These are phyloP conservation scores for Wickerhamomyces subpelliculosus DNA, from an alignment of 805 yeast genomes.

Conservation along the genomic window DNA sequence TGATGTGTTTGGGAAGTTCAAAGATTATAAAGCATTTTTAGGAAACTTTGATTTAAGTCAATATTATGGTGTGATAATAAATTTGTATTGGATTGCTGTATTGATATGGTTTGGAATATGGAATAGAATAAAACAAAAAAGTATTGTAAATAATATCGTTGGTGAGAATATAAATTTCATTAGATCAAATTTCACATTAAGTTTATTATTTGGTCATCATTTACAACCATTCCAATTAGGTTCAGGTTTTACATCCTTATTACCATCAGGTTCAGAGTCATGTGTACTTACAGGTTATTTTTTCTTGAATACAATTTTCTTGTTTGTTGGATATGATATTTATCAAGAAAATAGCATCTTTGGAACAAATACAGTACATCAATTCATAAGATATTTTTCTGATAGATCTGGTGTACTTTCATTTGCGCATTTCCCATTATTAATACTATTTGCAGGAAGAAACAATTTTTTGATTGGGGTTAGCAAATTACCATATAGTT, in stretches of 20 bases:
- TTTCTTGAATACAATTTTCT: constrained; percentile 11
- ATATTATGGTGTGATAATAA: constrained; percentile 13
- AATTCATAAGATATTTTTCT: constrained; percentile 8
- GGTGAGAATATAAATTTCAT: constrained; percentile 8
- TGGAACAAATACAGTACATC: constrained; percentile 7
- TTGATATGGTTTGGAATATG: constrained; percentile 14
- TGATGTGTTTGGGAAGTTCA: constrained; percentile 6
- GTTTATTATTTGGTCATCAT: constrained; percentile 14
- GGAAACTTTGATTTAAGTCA: constrained; percentile 19
- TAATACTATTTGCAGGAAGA: constrained; percentile 62
- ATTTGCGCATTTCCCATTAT: constrained; percentile 42
- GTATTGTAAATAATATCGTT: constrained; percentile 11
- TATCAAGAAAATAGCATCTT: constrained; percentile 13
- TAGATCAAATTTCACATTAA: constrained; percentile 13
- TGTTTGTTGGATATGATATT: constrained; percentile 7
- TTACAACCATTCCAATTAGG: constrained; percentile 11
- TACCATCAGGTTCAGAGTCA: constrained; percentile 19
- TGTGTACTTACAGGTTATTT: constrained; percentile 26
- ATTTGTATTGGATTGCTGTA: constrained; percentile 13
- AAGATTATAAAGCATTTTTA: constrained; percentile 19
- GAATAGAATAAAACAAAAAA: constrained; percentile 11
- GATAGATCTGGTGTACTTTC: constrained; percentile 20
- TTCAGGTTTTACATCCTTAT: constrained; percentile 8
- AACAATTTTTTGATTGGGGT: constrained; percentile 57
- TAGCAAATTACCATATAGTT: constrained; percentile 57